phyloP scores from a whole-genome alignment of 257 asterid genomes.

The Plantago major region DNA sequence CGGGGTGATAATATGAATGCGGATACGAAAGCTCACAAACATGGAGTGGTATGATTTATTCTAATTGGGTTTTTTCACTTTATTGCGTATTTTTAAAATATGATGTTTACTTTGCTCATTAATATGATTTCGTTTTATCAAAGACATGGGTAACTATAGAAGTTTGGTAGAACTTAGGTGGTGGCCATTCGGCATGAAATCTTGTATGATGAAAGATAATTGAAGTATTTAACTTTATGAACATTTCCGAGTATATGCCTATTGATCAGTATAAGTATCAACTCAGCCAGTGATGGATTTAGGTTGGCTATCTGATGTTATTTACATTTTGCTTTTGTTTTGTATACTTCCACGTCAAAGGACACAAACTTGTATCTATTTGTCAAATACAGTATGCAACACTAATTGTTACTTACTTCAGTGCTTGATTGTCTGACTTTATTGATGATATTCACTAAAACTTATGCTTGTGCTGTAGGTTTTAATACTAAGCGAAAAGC shows the following conservation, averaged over 20 bases:
- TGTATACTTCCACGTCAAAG: neutral
- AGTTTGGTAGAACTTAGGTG: no score
- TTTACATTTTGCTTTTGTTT: neutral
- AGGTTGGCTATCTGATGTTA: no score
- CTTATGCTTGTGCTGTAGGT: constrained; percentile 43
- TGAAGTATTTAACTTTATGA: no score
- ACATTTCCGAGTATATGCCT: no score
- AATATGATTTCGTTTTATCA: no score
- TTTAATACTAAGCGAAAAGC: constrained; percentile 84
- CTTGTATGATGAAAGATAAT: no score
- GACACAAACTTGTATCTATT: neutral
- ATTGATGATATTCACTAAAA: neutral
- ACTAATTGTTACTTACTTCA: neutral
- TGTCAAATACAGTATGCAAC: constrained; percentile 1
- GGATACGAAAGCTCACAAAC: constrained; percentile 89
- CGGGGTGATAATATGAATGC: constrained; percentile 55
- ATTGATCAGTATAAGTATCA: no score
- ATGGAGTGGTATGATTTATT: constrained; percentile 69
- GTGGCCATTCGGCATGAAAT: no score
- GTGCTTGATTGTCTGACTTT: neutral
- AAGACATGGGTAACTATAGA: no score
- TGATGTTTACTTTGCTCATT: neutral
- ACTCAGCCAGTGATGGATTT: no score
- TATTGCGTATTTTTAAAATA: constrained; percentile 12
- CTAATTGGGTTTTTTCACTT: constrained; percentile 15